Evolutionary conservation across 495 filamentous ascomycete species (phyloP), one percentile per base, ranked within the genome.

Genomic region (Trichoderma parareesei): DNA sequence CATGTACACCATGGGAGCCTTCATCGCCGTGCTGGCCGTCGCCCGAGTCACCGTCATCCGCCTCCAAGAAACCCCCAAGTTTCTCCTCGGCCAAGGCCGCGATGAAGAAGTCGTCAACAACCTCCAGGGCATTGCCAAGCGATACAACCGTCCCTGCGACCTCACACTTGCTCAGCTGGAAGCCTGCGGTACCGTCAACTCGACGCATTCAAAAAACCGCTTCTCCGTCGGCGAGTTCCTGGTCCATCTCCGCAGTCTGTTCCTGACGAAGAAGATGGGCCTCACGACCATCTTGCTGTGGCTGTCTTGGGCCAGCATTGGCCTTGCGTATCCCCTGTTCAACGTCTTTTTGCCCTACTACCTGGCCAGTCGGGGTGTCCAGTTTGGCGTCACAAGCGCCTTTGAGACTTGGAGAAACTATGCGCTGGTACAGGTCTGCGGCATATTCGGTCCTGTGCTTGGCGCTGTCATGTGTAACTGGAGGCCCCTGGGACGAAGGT

Each of bases 271-370:
- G 57, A 77, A 79, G 68, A 76, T 85, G 35, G 80, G 78, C 63
- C 69, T 77, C 35, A 76, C 79, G 43, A 84, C 83, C 0, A 66
- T 72, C 4, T 67, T 85, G 14, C 81, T 85, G 43, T 85, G 83
- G 83, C 83, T 84, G 66, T 79, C 78, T 65, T 85, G 79, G 80
- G 74, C 76, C 1, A 80, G 79, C 38, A 83, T 83, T 66, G 81
- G 81, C 48, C 75, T 83, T 73, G 82, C 79, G 13, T 93, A 88
- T 69, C 90, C 90, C 2, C 76, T 94, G 0, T 94, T 92, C 78
- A 93, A 92, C 72, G 88, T 88, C 60, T 94, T 94, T 70, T 82
- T 93, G 5, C 90, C 90, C 1, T 90, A 88, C 69, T 91, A 91
- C 70, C 88, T 92, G 63, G 81, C 86, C 16, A 85, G 85, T 0